Base-by-base conservation (phyloP, 495 filamentous ascomycete species). In the Glonium stellatum region DNA sequence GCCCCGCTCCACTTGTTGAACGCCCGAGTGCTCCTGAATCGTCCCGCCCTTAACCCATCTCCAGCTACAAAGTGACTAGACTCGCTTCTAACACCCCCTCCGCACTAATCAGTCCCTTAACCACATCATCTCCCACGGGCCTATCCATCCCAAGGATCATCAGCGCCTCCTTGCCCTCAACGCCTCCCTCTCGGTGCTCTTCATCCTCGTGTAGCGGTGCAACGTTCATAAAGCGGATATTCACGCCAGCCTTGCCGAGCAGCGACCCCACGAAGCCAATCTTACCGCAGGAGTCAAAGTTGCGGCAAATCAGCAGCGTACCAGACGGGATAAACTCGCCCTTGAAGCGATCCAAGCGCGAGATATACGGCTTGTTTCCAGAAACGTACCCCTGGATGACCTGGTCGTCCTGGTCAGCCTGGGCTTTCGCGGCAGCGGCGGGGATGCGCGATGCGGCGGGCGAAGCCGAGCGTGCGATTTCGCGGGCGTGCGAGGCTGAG, bases 151-250 rank as follows among this genome's bases (percentile, higher is more conserved):
- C 84, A 39, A 89, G 59, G 64, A 89, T 88, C 86, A 89, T 89
- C 55, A 89, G 69, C 8, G 86, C 85, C 71, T 89, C 86, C 37
- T 77, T 70, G 57, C 36, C 57, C n/a, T 46, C 64, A 42, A 54
- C 57, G 19, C 67, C 67, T 4, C 55, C 61, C 11, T 61, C 61
- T 19, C 46, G 66, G 27, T 52, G 47, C 35, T 58, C 52, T 34
- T 62, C 64, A 35, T 60, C 61, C 55, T 61, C 59, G 52, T 64
- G 75, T 55, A 77, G 73, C 19, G 75, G 72, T 47, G 84, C 84
- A 31, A 89, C 86, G 58, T 77, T 81, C 86, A 88, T 89, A 66
- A 82, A 87, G 44, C 74, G 79, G 62, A 88, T 87, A 67, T 89
- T 89, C 49, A 89, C 80, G 0, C 77, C 80, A 44, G 84, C 79